Evolutionary conservation across 2,329 filamentous ascomycete species (phyloP).

Genomic region (Trichoderma sp.): DNA sequence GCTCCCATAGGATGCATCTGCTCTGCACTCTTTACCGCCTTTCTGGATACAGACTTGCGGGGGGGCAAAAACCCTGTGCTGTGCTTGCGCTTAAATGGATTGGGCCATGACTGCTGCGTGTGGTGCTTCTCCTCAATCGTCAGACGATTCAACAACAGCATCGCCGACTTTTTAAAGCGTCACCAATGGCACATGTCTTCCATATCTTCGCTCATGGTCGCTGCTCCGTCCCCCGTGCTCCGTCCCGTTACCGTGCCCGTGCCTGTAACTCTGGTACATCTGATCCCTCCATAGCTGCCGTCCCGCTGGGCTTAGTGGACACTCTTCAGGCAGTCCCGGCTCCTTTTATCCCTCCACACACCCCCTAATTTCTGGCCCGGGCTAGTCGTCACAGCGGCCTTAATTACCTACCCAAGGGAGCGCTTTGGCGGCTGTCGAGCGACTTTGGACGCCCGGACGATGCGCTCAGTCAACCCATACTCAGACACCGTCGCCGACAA

Average conservation of each 20-base stretch:
- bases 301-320: conserved; percentile 1
- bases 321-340: conserved; percentile 10
- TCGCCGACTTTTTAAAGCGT: not conserved
- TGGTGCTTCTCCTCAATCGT: conserved; percentile 11
- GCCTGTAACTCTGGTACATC: not conserved
- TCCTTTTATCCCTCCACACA: conserved; percentile 18
- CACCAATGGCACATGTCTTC: not conserved
- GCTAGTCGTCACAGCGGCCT: conserved; percentile 8
- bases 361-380: conserved; percentile 18
- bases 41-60: conserved; percentile 13
- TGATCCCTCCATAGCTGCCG: conserved; percentile 6
- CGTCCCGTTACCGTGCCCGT: not conserved
- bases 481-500: conserved; percentile 15
- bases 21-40: conserved; percentile 16
- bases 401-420: conserved; percentile 14
- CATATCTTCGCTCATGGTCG: not conserved
- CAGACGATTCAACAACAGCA: not conserved
- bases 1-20: not conserved
- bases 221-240: not conserved
- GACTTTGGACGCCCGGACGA: conserved; percentile 10
- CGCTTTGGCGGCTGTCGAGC: not conserved
- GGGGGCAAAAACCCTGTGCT: conserved; percentile 11
- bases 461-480: conserved; percentile 20
- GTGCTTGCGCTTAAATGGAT: conserved; percentile 2
- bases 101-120: conserved; percentile 9